Conservation (phyloP, 225 moss, liverwort and hornwort species). For the Pseudoscleropodium purum region DNA sequence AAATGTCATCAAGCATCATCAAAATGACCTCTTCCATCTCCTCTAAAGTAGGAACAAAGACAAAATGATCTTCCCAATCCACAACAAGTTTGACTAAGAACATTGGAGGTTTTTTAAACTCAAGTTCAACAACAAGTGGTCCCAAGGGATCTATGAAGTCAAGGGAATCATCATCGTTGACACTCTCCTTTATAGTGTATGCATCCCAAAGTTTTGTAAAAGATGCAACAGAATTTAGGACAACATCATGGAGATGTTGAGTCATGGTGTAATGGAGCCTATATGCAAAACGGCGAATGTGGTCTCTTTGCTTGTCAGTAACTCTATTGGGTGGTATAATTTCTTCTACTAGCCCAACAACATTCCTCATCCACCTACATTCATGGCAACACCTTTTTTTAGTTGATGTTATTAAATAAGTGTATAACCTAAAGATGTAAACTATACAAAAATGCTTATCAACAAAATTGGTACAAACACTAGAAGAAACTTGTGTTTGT, state of each 20-base stretch:
- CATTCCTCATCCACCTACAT: conserved; percentile 49
- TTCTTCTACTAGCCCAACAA: conserved; percentile 39
- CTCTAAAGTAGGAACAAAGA: conserved; percentile 52
- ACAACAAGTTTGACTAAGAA: conserved; percentile 27
- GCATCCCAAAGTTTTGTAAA: conserved; percentile 58
- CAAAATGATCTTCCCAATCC: conserved; percentile 17
- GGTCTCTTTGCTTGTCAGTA: conserved; percentile 13
- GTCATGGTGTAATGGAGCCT: conserved; percentile 71
- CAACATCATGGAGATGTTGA: conserved; percentile 62
- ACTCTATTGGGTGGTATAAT: conserved; percentile 25
- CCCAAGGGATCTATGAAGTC: not conserved
- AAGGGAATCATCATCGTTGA: not conserved
- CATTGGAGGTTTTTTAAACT: conserved; percentile 12
- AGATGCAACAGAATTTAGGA: conserved; percentile 42
- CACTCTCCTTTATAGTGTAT: conserved; percentile 18
- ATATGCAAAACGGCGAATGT: conserved; percentile 39
- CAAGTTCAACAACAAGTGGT: not conserved
- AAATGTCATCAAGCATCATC: conserved; percentile 54
- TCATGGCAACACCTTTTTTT: not conserved
- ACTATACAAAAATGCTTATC: not conserved
- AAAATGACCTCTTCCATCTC: conserved; percentile 36
- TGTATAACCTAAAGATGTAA: not conserved
- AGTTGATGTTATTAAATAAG: too few species aligned
- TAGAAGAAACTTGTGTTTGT: too few species aligned
- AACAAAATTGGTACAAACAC: not conserved